A percentile compares a stretch with the other conserved stretches of the same genome.
These are phyloP conservation scores for Rosa persica DNA, from an alignment of 306 rosid genomes.

Conservation along the genomic window DNA sequence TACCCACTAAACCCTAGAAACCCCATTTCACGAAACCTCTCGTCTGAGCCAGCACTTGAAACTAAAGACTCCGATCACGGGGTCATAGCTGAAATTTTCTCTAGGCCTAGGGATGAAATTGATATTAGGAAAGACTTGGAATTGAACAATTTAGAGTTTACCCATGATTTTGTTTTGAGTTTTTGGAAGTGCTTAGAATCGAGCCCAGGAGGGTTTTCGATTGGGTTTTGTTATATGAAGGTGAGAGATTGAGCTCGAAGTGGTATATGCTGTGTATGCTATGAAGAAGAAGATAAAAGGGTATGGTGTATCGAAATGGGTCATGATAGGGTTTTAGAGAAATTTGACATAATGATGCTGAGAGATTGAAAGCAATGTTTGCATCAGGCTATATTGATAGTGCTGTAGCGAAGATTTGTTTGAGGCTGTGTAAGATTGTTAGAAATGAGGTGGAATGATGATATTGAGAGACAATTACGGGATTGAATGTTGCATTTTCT, in stretches of 20 bases:
- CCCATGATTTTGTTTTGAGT: slow-evolving; percentile 53
- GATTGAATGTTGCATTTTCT: slow-evolving; percentile 47
- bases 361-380: slow-evolving; percentile 58
- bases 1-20: slow-evolving; percentile 1
- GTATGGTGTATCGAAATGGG: slow-evolving; percentile 53
- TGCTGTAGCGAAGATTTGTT: slow-evolving; percentile 37
- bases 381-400: no score
- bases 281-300: slow-evolving; percentile 77
- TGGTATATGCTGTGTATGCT: no score
- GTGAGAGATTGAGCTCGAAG: no score
- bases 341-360: slow-evolving; percentile 45
- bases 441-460: slow-evolving; percentile 59
- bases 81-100: slow-evolving; percentile 43
- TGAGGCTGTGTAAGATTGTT: slow-evolving; percentile 50
- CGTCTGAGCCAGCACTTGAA: slow-evolving; percentile 50
- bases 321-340: slow-evolving; percentile 40
- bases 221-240: no score
- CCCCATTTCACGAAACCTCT: slow-evolving; percentile 32
- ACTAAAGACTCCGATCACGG: slow-evolving; percentile 46
- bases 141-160: slow-evolving; percentile 37
- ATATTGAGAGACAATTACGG: slow-evolving; percentile 50
- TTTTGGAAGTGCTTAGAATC: slow-evolving; percentile 47
- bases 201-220: slow-evolving; percentile 56
- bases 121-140: slow-evolving; percentile 54
- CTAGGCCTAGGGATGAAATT: slow-evolving; percentile 30